phyloP scores from a whole-genome alignment of 2,329 filamentous ascomycete genomes.

The Aspergillus sp. region DNA sequence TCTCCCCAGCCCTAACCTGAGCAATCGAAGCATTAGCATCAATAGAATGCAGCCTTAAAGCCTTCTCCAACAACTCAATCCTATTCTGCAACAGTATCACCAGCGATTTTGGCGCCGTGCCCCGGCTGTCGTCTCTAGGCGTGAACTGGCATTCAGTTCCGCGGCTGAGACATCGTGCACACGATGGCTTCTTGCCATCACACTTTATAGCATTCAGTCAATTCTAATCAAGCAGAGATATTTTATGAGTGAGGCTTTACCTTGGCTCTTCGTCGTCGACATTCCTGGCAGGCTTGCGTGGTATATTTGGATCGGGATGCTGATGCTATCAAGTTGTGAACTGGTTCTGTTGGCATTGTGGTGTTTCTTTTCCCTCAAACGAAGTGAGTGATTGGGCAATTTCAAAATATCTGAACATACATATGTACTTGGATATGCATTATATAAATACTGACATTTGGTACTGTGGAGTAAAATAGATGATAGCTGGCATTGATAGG shows the following conservation, averaged over 20 bases:
- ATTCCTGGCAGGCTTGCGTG: constrained; percentile 32
- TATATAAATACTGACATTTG: too few species aligned
- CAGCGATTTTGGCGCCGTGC: constrained; percentile 32
- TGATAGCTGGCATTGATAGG: too few species aligned
- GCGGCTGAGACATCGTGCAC: constrained; percentile 27
- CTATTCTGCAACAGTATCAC: constrained; percentile 29
- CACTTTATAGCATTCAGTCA: constrained; percentile 16
- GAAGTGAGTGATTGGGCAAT: too few species aligned
- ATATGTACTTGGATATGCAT: too few species aligned
- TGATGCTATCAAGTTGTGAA: too few species aligned
- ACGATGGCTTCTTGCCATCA: constrained; percentile 27
- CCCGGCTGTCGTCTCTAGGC: constrained; percentile 27
- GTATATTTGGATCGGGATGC: constrained; percentile 14
- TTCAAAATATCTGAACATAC: too few species aligned
- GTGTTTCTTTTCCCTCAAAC: too few species aligned
- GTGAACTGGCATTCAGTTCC: constrained; percentile 25
- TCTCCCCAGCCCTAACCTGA: too few species aligned
- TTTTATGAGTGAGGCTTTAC: constrained; percentile 11
- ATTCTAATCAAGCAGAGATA: neutral
- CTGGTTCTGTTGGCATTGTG: too few species aligned
- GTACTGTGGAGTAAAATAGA: too few species aligned
- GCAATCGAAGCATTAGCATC: constrained; percentile 7
- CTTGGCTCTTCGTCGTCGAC: constrained; percentile 33
- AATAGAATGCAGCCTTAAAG: constrained; percentile 24
- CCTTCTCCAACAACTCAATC: constrained; percentile 26